Evolutionary conservation across 345 rosid species (phyloP).

Genomic region (Carallia brachiata): DNA sequence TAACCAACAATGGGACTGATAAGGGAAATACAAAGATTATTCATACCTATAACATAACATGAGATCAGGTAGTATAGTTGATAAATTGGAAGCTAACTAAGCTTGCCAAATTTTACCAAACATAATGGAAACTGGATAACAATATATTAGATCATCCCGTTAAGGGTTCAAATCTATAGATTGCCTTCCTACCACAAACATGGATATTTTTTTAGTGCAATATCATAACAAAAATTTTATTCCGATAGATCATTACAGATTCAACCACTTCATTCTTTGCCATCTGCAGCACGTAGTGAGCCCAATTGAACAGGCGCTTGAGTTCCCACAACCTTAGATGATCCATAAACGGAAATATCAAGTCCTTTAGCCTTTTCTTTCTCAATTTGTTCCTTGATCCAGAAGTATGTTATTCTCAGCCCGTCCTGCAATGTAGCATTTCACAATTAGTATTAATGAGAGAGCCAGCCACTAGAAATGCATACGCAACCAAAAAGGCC

Average conservation of each 20-base stretch:
- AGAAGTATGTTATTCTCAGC: slow-evolving; percentile 85
- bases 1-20: slow-evolving; percentile 4
- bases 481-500: not conserved
- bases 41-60: not conserved
- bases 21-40: not conserved
- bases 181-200: slow-evolving; percentile 7
- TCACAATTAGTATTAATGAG: not conserved
- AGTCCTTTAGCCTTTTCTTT: slow-evolving; percentile 82
- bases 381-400: slow-evolving; percentile 95
- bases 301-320: slow-evolving; percentile 98
- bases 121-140: slow-evolving; percentile 18
- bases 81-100: slow-evolving; percentile 15
- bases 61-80: slow-evolving; percentile 8
- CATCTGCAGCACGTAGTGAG: slow-evolving; percentile 89
- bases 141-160: not conserved
- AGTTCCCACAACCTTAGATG: slow-evolving; percentile 97
- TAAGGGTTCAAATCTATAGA: not conserved
- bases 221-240: slow-evolving; percentile 16
- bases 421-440: slow-evolving; percentile 60
- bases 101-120: slow-evolving; percentile 13
- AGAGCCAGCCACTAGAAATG: not conserved
- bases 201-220: slow-evolving; percentile 1
- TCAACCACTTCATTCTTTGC: slow-evolving; percentile 64
- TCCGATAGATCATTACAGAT: not conserved
- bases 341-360: slow-evolving; percentile 74